These are phyloP conservation scores for Rhizopus sp. DNA, from an alignment of 371 early-diverging fungal species.

Conservation along the genomic window DNA sequence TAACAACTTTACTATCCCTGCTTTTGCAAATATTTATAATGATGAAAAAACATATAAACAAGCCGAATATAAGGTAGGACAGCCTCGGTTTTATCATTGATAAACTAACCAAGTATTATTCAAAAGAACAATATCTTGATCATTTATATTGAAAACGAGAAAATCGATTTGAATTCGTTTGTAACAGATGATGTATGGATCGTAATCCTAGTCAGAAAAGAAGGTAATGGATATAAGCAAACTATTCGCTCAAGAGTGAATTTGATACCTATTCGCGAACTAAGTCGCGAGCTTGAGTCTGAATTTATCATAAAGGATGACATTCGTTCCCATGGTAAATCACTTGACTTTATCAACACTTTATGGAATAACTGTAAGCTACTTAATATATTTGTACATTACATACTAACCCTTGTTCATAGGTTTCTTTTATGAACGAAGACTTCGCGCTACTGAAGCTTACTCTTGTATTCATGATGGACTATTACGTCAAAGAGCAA, in stretches of 20 bases:
- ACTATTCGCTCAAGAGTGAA: conserved; percentile 22
- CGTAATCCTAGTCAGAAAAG: conserved; percentile 25
- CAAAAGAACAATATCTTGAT: conserved; percentile 46
- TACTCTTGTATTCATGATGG: conserved; percentile 31
- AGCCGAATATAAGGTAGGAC: conserved; percentile 16
- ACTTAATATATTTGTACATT: neutral
- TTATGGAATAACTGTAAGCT: conserved; percentile 31
- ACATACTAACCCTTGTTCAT: neutral
- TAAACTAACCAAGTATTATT: neutral
- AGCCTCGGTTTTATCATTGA: neutral
- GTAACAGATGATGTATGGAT: conserved; percentile 35
- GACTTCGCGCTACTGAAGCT: conserved; percentile 27
- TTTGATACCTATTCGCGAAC: conserved; percentile 24
- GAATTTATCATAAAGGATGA: conserved; percentile 18
- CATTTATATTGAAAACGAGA: conserved; percentile 44
- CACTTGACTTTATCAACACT: conserved; percentile 26
- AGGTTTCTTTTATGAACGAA: conserved; percentile 43
- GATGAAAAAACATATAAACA: conserved; percentile 15
- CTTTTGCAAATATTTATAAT: conserved; percentile 18
- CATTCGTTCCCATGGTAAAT: conserved; percentile 2
- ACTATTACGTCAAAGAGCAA: conserved; percentile 33
- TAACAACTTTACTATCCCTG: conserved; percentile 18
- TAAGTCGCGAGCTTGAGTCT: conserved; percentile 22
- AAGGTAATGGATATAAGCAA: conserved; percentile 16
- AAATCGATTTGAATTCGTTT: conserved; percentile 17